Conservation (phyloP, 352 stramenopile genomes). For the Globisporangium spinosum region DNA sequence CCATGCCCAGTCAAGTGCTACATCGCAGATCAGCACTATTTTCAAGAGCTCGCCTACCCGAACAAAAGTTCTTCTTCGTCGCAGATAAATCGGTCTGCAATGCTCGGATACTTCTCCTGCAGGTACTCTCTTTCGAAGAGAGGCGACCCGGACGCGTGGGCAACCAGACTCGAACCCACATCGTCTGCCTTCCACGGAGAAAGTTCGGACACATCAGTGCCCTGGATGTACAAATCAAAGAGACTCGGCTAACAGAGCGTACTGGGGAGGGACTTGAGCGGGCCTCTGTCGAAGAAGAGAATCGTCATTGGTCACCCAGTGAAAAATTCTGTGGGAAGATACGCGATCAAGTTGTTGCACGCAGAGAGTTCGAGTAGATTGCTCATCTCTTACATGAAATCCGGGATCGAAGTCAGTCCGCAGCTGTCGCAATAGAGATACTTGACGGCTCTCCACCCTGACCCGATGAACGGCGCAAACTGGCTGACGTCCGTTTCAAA, state of each 20-base stretch:
- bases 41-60: neutral
- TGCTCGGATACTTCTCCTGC: neutral
- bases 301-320: neutral
- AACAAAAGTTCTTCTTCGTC: neutral
- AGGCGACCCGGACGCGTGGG: neutral
- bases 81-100: neutral
- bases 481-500: slow-evolving; percentile 1
- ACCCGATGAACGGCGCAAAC: neutral
- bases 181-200: neutral
- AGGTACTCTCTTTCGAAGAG: neutral
- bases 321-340: slow-evolving; percentile 1
- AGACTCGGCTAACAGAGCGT: slow-evolving; percentile 13
- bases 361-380: slow-evolving; percentile 9
- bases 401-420: neutral
- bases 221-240: slow-evolving; percentile 15
- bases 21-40: too few species aligned
- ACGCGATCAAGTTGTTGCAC: slow-evolving; percentile 10
- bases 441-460: slow-evolving; percentile 12
- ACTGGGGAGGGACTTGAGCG: neutral
- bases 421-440: slow-evolving; percentile 14
- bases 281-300: slow-evolving; percentile 12
- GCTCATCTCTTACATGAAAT: slow-evolving; percentile 4
- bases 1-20: too few species aligned
- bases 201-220: neutral
- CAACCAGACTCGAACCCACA: neutral